Percentiles rank a stretch among this genome's conserved stretches.
Conservation (phyloP, 441 rosid genomes). For the Melastoma candidum region DNA sequence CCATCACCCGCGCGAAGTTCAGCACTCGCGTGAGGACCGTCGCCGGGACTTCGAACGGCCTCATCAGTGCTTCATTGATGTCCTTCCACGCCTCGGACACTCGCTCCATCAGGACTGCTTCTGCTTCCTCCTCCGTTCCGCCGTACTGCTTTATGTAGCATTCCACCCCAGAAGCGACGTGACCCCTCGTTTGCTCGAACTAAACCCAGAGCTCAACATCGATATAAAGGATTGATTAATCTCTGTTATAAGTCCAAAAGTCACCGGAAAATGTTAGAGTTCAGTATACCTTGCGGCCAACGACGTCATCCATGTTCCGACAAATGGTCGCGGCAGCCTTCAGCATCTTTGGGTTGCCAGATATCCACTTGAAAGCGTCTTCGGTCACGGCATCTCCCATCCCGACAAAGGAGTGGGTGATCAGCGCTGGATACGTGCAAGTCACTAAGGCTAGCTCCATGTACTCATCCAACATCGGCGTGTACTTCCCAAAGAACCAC, state of each 20-base stretch:
- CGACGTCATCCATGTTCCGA: conserved; percentile 3
- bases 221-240: background rate
- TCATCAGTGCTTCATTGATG: background rate
- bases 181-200: conserved; percentile 6
- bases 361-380: conserved; percentile 2
- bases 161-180: background rate
- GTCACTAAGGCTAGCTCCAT: background rate
- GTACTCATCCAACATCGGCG: conserved; percentile 5
- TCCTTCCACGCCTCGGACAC: conserved; percentile 3
- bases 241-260: too few relatives aligned
- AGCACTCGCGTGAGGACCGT: background rate
- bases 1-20: background rate
- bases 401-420: conserved; percentile 1
- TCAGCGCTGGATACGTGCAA: background rate
- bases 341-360: background rate
- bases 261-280: too few relatives aligned
- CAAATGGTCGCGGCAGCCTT: conserved; percentile 4
- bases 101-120: background rate
- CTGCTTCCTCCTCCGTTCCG: background rate
- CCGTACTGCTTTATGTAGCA: conserved; percentile 2
- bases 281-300: background rate
- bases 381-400: background rate
- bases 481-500: background rate
- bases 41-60: background rate
- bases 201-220: background rate